These are phyloP conservation scores for Talaromyces sp. DNA, from an alignment of 2,329 filamentous ascomycete genomes.

Conservation along the genomic window DNA sequence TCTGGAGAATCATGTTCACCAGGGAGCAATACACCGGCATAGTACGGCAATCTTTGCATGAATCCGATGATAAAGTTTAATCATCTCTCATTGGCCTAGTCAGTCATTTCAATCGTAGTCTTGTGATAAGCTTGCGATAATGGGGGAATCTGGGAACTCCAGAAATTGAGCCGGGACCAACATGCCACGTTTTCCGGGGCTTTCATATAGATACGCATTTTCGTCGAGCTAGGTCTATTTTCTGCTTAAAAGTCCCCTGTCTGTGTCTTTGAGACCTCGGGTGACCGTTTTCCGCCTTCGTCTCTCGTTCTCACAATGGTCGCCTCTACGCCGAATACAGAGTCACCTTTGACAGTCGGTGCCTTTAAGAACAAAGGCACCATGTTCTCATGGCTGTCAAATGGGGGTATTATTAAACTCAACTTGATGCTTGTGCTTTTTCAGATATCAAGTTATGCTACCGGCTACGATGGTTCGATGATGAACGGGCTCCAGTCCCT, in stretches of 20 bases:
- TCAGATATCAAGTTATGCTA: constrained; percentile 8
- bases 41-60: constrained; percentile 5
- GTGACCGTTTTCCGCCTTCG: neutral
- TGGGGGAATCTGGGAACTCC: neutral
- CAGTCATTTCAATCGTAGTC: neutral
- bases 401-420: neutral
- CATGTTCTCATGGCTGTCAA: neutral
- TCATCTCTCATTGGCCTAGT: neutral
- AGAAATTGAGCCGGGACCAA: neutral
- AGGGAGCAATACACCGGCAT: neutral
- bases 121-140: neutral
- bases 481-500: constrained; percentile 48
- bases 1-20: neutral
- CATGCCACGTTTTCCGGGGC: constrained; percentile 3
- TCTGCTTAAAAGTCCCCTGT: neutral
- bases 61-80: neutral
- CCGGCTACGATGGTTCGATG: constrained; percentile 24
- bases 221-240: neutral
- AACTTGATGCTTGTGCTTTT: constrained; percentile 9
- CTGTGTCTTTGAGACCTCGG: neutral
- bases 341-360: constrained; percentile 13
- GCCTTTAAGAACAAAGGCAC: constrained; percentile 9
- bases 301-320: neutral
- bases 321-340: neutral
- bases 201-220: neutral